Base-by-base conservation (phyloP, 2,329 filamentous ascomycete species). In the Colletotrichum sp. region DNA sequence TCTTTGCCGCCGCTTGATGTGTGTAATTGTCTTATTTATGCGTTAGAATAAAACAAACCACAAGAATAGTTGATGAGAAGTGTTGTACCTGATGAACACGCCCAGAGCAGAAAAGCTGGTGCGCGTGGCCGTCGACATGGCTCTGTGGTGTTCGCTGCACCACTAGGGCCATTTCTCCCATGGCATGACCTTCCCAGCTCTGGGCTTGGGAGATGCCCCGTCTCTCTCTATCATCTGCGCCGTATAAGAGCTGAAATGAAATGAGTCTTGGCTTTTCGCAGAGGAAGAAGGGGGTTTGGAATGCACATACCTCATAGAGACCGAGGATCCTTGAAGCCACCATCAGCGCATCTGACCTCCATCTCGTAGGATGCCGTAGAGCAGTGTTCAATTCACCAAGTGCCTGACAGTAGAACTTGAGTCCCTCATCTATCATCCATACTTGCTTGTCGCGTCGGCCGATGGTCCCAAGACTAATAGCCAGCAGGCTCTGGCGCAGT, bases 101-200 rank as follows among this genome's bases (percentile, higher is more conserved):
- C 2, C 76, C 78, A 24, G 80, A 79, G 9, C 77, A 62, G 60
- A 79, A 81, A 7, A 81, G 57, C 60, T 76, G 72, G 55, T 81
- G 80, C 2, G 77, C 75, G 16, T 74, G 75, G 2, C 78, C 78
- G 8, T 72, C 21, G 6, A 55, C 24, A 44, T 76, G 76, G 7
- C 30, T 28, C 18, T 75, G 66, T 2, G 77, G 73, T 1, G 69
- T 63, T 5, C 77, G 73, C 2, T 67, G 55, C 28, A 69, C 30
- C 6, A 79, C 34, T 15, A 79, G 28, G 16, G 76, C 76, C 32
- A 76, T 55, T 49, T 78, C 78, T 3, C 78, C 78, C 24, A 71
- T 30, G 1, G 69, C 30, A 52, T 79, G 78, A 15, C 77, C 72
- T 30, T 79, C 68, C 78, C 78, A 79, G 36, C 76, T 79, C n/a